Evolutionary conservation across 768 basidiomycete genomes (phyloP).

Genomic region (Amanita subjunquillea): DNA sequence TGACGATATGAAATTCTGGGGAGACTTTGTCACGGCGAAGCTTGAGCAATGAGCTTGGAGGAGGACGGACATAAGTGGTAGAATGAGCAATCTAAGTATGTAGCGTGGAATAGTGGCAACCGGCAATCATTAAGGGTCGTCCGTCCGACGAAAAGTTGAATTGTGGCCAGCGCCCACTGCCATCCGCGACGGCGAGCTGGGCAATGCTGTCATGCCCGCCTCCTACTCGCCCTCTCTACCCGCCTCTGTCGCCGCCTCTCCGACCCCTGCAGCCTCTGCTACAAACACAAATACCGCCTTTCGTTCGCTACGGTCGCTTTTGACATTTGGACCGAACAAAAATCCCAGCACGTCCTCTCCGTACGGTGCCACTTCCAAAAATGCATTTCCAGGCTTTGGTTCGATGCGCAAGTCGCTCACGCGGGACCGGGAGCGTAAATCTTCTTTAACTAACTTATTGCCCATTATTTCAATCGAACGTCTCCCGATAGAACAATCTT

Average conservation of each 20-base stretch:
- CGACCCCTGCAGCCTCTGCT: not conserved
- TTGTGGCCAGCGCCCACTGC: not conserved
- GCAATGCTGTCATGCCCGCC: constrained; percentile 1
- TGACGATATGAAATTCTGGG: no score
- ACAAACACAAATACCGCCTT: constrained; percentile 19
- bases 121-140: no score
- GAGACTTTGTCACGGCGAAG: no score
- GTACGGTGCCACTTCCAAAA: constrained; percentile 20
- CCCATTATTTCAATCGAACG: constrained; percentile 28
- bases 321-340: constrained; percentile 55
- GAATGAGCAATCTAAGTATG: no score
- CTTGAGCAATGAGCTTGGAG: no score
- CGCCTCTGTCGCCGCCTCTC: not conserved
- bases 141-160: no score
- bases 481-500: not conserved
- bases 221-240: not conserved
- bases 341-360: constrained; percentile 18
- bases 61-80: no score
- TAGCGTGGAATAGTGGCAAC: no score
- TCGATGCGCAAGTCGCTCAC: constrained; percentile 46
- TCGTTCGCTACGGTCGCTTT: constrained; percentile 55
- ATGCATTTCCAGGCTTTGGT: constrained; percentile 35
- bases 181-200: not conserved
- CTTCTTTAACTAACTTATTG: constrained; percentile 18
- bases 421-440: constrained; percentile 32